Evolutionary conservation across 2,329 filamentous ascomycete genomes (phyloP).

Genomic region (Diaporthe destruens): DNA sequence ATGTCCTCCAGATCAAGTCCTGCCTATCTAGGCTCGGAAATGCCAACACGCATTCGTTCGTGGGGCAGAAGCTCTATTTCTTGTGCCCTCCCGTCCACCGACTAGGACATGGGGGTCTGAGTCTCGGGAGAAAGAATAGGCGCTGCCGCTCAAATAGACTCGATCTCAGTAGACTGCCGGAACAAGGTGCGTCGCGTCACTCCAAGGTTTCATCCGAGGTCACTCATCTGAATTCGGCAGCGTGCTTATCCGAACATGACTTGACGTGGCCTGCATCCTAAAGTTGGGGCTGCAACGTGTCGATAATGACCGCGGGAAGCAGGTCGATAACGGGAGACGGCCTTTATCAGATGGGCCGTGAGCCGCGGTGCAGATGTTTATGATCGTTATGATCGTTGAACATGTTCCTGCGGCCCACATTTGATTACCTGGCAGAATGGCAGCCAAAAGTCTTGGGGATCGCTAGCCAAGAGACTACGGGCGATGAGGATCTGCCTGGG

Average conservation of each 20-base stretch:
- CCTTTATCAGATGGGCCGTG: slow-evolving; percentile 3
- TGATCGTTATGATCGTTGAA: background rate
- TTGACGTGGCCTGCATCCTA: slow-evolving; percentile 21
- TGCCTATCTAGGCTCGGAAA: too few relatives aligned
- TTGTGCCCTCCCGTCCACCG: background rate
- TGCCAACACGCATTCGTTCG: too few relatives aligned
- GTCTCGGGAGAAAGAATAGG: background rate
- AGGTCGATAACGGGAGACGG: background rate
- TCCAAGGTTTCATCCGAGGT: slow-evolving; percentile 21
- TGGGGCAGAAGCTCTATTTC: background rate
- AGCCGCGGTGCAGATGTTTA: background rate
- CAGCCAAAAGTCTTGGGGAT: background rate
- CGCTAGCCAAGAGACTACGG: slow-evolving; percentile 20
- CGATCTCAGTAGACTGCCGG: background rate
- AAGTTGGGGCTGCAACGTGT: too few relatives aligned
- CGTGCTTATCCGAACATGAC: slow-evolving; percentile 9
- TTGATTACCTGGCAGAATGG: background rate
- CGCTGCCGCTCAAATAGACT: background rate
- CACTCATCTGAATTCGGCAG: slow-evolving; percentile 19
- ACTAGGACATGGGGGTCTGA: background rate
- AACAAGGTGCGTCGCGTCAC: background rate
- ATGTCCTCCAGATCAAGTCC: too few relatives aligned
- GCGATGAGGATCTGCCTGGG: slow-evolving; percentile 26
- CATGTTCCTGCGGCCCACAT: slow-evolving; percentile 9
- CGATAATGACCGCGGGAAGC: too few relatives aligned